These are phyloP conservation scores for Polygonum maritimum DNA, from an alignment of 148 eudicot species.

Conservation along the genomic window DNA sequence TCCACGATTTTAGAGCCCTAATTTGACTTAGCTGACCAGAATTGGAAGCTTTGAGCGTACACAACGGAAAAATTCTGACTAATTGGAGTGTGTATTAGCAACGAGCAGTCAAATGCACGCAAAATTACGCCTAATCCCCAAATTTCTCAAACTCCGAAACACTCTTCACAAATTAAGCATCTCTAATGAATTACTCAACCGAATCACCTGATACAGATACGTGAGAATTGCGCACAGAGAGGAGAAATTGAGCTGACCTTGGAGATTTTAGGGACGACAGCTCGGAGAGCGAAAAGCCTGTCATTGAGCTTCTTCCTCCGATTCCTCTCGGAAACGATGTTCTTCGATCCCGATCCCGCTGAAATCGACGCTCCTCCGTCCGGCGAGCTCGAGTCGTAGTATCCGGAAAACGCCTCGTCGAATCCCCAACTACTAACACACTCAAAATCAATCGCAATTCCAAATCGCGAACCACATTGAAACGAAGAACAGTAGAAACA, in stretches of 20 bases:
- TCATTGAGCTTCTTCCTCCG: neutral
- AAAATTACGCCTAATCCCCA: no score
- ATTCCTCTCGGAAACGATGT: constrained; percentile 3
- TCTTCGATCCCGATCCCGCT: neutral
- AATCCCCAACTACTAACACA: neutral
- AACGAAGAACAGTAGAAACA: no score
- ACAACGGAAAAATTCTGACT: neutral
- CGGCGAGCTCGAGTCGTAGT: constrained; percentile 4
- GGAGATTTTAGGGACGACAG: neutral
- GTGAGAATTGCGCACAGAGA: neutral
- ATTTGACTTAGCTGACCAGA: neutral
- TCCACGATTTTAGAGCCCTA: neutral
- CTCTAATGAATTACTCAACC: neutral
- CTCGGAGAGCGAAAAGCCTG: neutral
- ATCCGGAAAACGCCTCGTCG: neutral
- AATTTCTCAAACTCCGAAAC: neutral
- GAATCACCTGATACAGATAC: neutral
- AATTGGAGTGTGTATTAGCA: neutral
- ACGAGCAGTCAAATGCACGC: no score
- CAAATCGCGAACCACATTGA: neutral
- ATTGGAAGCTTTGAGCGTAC: no score
- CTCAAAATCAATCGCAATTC: neutral
- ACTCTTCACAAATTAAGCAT: neutral
- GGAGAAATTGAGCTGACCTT: neutral
- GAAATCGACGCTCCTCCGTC: neutral